Evolutionary conservation across 768 basidiomycete species (phyloP), one percentile per base, ranked within the genome.

Genomic region (Paxillus ammoniavirescens): DNA sequence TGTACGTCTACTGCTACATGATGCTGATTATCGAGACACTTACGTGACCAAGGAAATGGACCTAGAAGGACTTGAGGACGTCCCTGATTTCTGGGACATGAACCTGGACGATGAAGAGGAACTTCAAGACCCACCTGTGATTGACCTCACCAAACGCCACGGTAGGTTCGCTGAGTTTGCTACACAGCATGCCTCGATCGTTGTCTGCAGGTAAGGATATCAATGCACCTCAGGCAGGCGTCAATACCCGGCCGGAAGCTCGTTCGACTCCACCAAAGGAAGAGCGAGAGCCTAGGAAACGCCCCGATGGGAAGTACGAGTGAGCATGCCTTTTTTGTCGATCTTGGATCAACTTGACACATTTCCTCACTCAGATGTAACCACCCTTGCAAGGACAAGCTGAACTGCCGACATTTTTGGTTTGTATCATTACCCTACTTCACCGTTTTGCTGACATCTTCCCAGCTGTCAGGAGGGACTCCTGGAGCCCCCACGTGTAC

Each of bases 311-410:
- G 13, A 86, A 82, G 52, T 84, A 81, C 57, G 73, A 75, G 89
- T 86, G 59, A 54, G 79, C 55, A 42, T 12, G 4, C 37, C 10
- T 40, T 35, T 2, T 12, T 30, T 30, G 47, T 42, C 14, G n/a
- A 30, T 14, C 31, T n/a, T 12, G 9, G 10, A 45, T n/a, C 21
- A 31, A 28, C 18, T 8, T 48, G 18, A 50, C 28, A 17, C 14
- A 15, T 35, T 28, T n/a, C 47, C 31, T 38, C 42, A 40, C 9
- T 51, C 37, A 91, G 89, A 47, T 93, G 91, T 63, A 88, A 89
- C 59, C 91, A 93, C 60, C 48, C 77, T 18, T 93, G 91, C 76
- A 89, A 87, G 65, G 83, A 91, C 62, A 93, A 91, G 68, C 70
- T 73, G 4, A 77, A 73, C 41, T 93, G 91, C 64, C 80, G 85